Percentiles rank a stretch among this genome's conserved stretches.
These are phyloP conservation scores for Trichoderma harzianum DNA, from an alignment of 2,329 filamentous ascomycete species.

Conservation along the genomic window DNA sequence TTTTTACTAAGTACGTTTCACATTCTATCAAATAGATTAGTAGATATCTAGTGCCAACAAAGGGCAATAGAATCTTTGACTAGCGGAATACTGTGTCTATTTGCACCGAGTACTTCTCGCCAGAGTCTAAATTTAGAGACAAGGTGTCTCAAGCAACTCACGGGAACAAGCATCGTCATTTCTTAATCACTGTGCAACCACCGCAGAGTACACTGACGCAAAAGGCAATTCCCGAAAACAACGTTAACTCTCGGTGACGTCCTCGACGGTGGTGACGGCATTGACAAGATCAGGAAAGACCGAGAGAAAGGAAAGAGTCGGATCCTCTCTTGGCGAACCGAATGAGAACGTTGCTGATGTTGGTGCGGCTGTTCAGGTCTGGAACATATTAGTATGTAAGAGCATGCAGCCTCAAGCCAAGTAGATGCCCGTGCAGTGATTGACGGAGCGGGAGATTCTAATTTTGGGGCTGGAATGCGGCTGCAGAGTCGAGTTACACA, in stretches of 20 bases:
- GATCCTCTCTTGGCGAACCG: not conserved
- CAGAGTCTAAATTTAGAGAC: not conserved
- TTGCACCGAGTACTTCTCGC: not conserved
- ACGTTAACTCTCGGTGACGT: not conserved
- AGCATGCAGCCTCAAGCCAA: not conserved
- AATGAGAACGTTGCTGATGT: not conserved
- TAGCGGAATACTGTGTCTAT: not conserved
- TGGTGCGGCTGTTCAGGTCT: not conserved
- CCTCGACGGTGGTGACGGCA: not conserved
- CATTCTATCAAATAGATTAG: not conserved
- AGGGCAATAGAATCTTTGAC: not conserved
- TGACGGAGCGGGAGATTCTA: not conserved
- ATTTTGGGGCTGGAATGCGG: not conserved
- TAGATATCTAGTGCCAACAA: not conserved
- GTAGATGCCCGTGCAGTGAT: not conserved
- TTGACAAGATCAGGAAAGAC: not conserved
- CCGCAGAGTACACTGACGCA: not conserved
- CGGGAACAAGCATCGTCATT: not conserved
- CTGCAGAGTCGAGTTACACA: not conserved
- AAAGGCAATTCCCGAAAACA: not conserved
- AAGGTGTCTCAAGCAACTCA: not conserved
- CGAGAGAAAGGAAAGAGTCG: not conserved
- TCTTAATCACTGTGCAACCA: not conserved
- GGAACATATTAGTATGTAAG: not conserved
- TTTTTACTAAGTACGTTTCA: not conserved